Percentiles rank a stretch among this genome's conserved stretches.
Conservation (phyloP, 2,329 filamentous ascomycete species). For the Alternaria sp. region DNA sequence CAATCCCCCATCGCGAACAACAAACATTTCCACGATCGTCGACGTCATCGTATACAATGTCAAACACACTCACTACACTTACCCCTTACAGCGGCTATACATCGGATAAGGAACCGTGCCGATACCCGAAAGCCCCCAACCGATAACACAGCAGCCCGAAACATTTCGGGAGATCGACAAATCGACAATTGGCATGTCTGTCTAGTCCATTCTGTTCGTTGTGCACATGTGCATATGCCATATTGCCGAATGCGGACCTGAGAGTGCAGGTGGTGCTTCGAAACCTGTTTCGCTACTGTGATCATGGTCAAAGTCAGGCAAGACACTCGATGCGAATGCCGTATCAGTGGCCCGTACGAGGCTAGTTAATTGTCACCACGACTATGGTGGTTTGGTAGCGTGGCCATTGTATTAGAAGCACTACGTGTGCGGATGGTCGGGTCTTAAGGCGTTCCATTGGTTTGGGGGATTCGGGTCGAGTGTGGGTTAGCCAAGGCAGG, state of each 20-base stretch:
- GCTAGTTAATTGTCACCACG: background rate
- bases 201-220: background rate
- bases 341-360: background rate
- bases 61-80: background rate
- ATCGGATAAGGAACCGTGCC: background rate
- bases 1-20: background rate
- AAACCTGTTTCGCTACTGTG: background rate
- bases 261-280: constrained; percentile 1
- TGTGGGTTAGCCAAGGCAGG: background rate
- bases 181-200: background rate
- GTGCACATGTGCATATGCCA: background rate
- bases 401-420: background rate
- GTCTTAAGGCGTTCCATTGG: background rate
- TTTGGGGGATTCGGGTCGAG: background rate
- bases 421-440: background rate
- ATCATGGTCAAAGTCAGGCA: background rate
- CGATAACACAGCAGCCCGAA: constrained; percentile 5
- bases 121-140: background rate
- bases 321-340: background rate
- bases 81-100: background rate
- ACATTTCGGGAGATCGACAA: constrained; percentile 24
- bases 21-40: constrained; percentile 4
- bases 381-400: constrained; percentile 10
- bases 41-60: constrained; percentile 1
- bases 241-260: constrained; percentile 1